Conservation (phyloP, 257 asterid species). For the Penstemon davidsonii region DNA sequence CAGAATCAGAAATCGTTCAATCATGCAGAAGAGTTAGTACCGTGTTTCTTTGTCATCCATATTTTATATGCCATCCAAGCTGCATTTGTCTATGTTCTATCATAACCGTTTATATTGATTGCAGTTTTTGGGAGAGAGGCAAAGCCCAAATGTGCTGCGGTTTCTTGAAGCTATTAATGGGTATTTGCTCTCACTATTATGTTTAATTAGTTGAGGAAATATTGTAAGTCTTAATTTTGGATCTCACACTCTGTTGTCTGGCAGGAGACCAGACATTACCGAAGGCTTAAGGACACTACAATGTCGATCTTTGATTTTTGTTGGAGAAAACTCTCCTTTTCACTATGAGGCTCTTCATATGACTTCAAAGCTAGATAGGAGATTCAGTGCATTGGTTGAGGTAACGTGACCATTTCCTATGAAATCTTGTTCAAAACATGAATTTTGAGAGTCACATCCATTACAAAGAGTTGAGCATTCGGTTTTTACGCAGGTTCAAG, state of each 20-base stretch:
- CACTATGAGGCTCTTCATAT: conserved; percentile 70
- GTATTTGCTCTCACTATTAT: conserved; percentile 31
- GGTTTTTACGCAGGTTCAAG: conserved; percentile 54
- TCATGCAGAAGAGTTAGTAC: conserved; percentile 88
- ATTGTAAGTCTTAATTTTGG: too few relatives aligned
- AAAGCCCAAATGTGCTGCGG: conserved; percentile 68
- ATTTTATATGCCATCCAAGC: neutral
- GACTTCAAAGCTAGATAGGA: conserved; percentile 68
- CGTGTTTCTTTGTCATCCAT: conserved; percentile 1
- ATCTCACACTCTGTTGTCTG: neutral
- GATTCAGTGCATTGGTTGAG: conserved; percentile 92
- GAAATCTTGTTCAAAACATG: too few relatives aligned
- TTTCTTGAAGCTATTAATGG: conserved; percentile 78
- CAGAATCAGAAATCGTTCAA: conserved; percentile 88
- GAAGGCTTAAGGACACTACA: conserved; percentile 62
- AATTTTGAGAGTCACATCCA: too few relatives aligned
- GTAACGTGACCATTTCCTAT: conserved; percentile 30
- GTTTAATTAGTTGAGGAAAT: too few relatives aligned
- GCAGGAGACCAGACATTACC: conserved; percentile 79
- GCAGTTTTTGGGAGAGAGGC: conserved; percentile 92
- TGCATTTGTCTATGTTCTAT: conserved; percentile 6
- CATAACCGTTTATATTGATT: neutral
- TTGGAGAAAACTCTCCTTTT: conserved; percentile 82
- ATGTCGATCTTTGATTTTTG: conserved; percentile 85
- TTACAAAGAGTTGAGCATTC: too few relatives aligned